Percentiles rank a stretch among this genome's conserved stretches.
phyloP scores from a whole-genome alignment of 2,329 filamentous ascomycete species.

The Pseudofabraea citricarpa region DNA sequence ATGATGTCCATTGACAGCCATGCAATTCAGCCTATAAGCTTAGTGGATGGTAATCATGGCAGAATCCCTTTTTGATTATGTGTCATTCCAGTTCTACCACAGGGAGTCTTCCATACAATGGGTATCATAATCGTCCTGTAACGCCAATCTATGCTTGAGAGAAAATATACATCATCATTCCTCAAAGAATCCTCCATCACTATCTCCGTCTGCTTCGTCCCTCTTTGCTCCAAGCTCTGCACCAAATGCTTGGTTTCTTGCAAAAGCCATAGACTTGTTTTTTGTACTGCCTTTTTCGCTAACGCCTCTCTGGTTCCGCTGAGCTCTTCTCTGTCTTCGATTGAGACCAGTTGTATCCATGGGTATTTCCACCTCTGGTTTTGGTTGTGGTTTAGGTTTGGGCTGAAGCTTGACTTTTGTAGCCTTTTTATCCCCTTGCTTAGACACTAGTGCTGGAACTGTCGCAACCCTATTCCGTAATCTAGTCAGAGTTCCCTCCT shows the following conservation, averaged over 20 bases:
- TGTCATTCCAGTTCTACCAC: too few relatives aligned
- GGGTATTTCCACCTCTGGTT: slow-evolving; percentile 7
- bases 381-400: slow-evolving; percentile 13
- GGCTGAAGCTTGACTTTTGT: background rate
- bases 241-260: slow-evolving; percentile 24
- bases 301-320: slow-evolving; percentile 7
- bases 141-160: background rate
- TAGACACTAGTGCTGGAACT: slow-evolving; percentile 7
- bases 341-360: slow-evolving; percentile 25
- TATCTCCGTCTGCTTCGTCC: slow-evolving; percentile 31
- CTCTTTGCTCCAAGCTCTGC: slow-evolving; percentile 12
- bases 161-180: slow-evolving; percentile 8
- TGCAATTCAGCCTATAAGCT: background rate
- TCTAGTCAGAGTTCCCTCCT: slow-evolving; percentile 38
- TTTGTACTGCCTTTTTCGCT: slow-evolving; percentile 13
- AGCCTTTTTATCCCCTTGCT: slow-evolving; percentile 10
- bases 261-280: slow-evolving; percentile 21
- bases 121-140: background rate
- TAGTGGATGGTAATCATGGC: too few relatives aligned
- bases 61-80: too few relatives aligned
- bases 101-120: background rate
- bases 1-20: background rate
- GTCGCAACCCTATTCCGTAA: slow-evolving; percentile 20
- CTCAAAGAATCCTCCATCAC: slow-evolving; percentile 56
- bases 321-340: slow-evolving; percentile 24